A percentile compares a stretch with the other conserved stretches of the same genome.
Evolutionary conservation across 495 filamentous ascomycete genomes (phyloP).

Genomic region (Neurospora sp.): DNA sequence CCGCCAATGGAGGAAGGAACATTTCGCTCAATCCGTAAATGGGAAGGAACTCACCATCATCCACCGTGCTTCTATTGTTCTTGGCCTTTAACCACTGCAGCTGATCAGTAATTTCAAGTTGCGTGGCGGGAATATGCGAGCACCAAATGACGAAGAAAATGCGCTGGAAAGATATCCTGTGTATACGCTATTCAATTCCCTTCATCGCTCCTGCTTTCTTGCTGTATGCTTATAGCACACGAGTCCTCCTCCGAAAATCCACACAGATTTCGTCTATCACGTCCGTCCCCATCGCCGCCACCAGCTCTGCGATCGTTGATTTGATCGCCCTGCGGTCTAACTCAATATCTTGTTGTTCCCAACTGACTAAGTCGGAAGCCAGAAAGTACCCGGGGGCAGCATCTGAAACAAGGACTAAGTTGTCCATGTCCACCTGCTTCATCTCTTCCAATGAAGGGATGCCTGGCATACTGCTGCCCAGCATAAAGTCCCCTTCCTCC

Average conservation of each 20-base stretch:
- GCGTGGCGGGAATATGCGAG: neutral
- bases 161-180: neutral
- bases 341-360: constrained; percentile 49
- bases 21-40: neutral
- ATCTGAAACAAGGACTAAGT: constrained; percentile 30
- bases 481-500: constrained; percentile 47
- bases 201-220: neutral
- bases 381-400: constrained; percentile 18
- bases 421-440: constrained; percentile 50
- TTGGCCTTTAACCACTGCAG: neutral
- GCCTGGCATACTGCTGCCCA: constrained; percentile 67
- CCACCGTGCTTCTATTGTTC: neutral
- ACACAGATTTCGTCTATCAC: constrained; percentile 47
- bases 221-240: neutral
- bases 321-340: constrained; percentile 44
- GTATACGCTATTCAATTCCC: neutral
- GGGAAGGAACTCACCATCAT: neutral
- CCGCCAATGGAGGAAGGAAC: neutral
- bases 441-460: constrained; percentile 58
- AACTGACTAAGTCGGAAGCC: constrained; percentile 51
- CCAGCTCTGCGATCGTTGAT: constrained; percentile 62
- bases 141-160: neutral
- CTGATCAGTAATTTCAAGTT: too few relatives aligned
- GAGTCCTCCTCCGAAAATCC: constrained; percentile 15
- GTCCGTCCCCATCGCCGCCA: constrained; percentile 64